Evolutionary conservation across 352 stramenopile genomes (phyloP).

Genomic region (Thalassiosira ordinaria): DNA sequence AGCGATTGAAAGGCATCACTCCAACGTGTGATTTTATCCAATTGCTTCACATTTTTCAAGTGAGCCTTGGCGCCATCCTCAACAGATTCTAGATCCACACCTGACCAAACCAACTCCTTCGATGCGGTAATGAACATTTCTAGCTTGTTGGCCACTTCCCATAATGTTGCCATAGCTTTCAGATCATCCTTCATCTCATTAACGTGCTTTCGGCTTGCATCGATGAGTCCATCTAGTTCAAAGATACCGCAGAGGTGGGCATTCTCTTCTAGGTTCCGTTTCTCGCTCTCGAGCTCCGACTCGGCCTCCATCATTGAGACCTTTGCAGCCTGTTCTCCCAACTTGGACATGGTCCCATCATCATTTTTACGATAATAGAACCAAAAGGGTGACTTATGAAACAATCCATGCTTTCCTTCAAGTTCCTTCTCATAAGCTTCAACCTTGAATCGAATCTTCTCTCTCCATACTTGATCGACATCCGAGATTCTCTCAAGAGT

Average conservation of each 20-base stretch:
- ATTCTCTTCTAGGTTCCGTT: constrained; percentile 91
- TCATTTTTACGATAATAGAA: constrained; percentile 35
- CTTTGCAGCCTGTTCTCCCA: constrained; percentile 61
- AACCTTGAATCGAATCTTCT: constrained; percentile 93
- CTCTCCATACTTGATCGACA: constrained; percentile 76
- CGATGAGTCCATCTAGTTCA: constrained; percentile 93
- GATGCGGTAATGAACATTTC: constrained; percentile 90
- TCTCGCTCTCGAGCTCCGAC: constrained; percentile 87
- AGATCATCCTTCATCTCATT: constrained; percentile 89
- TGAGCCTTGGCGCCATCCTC: constrained; percentile 94
- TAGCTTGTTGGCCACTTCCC: constrained; percentile 89
- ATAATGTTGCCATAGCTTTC: constrained; percentile 87
- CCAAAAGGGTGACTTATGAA: constrained; percentile 61
- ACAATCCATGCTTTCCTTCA: constrained; percentile 68
- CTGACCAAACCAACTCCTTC: constrained; percentile 91
- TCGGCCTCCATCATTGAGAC: constrained; percentile 69
- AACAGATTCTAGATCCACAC: constrained; percentile 92
- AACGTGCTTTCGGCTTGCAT: constrained; percentile 90
- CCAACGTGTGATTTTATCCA: constrained; percentile 93
- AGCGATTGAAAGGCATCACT: constrained; percentile 90
- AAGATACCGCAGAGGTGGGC: constrained; percentile 92
- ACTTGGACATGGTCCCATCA: constrained; percentile 31
- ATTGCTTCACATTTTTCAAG: constrained; percentile 93
- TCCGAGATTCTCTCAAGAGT: constrained; percentile 77
- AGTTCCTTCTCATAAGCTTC: constrained; percentile 92